Base-by-base conservation (phyloP, 257 asterid genomes). In the Scutellaria minor region DNA sequence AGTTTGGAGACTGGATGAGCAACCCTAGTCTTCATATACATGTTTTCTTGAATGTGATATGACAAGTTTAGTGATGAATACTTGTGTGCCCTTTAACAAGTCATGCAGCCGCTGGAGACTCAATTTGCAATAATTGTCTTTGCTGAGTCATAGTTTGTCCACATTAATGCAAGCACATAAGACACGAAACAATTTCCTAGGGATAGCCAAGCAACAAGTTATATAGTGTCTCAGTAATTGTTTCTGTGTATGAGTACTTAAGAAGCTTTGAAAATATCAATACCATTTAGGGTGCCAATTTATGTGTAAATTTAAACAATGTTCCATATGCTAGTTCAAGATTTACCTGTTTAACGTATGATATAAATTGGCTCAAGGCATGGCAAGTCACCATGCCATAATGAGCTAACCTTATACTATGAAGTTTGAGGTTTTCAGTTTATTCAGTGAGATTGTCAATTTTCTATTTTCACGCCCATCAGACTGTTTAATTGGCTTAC, bases 211-310 rank as follows among this genome's bases (percentile, higher is more conserved):
- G 70, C 6, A 24, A 64, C 55, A 3, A 64, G 57, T 24, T 5
- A 24, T 22, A 12, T 46, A 22, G 24, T 64, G 57, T 58, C 31
- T 58, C 15, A 12, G 5, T 63, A 37, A 13, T 58, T 7, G 41
- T 58, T 56, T 69, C 46, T 71, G 60, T 71, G 35, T 55, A 45
- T 57, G 15, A 63, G 65, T 35, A 13, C 41, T n/a, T 59, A 46
- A 46, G 40, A 41, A 52, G 65, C 40, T 47, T 22, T 42, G 7
- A 50, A 61, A 27, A 14, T 8, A 48, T 57, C 63, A 48, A 37
- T 13, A 10, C 22, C 20, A 50, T 22, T 66, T 47, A 18, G 27
- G n/a, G 45, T 37, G 5, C n/a, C 13, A 0, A 35, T 20, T 35
- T 37, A 10, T 15, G 1, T 63, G 41, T 72, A 40, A 31, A 39